Evolutionary conservation across 2,329 filamentous ascomycete species (phyloP), one percentile per base, ranked within the genome.

Genomic region (Rutstroemia sp.): DNA sequence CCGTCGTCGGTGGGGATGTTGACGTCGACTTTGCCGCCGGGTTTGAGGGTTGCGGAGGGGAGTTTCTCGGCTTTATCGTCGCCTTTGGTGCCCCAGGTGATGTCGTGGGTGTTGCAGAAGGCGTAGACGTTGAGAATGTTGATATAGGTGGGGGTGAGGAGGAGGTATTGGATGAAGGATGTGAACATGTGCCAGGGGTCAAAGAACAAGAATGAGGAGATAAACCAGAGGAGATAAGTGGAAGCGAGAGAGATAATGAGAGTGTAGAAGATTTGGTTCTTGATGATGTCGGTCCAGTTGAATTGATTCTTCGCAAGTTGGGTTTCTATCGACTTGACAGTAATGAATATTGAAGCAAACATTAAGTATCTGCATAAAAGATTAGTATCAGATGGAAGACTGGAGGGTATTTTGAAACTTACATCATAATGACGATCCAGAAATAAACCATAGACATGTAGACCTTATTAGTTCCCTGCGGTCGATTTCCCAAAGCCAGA

Each of bases 141-240:
- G 73, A 99, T 95, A 76, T 97, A 99, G 39, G 80, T 86, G 0
- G 94, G 94, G 38, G 99, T 79, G 23, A 99, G 83, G 48, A 92
- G 80, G 71, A 99, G 96, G 77, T 99, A 99, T 71, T 96, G 92
- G 0, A 79, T 82, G 0, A 89, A 85, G 0, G 87, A 92, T 12
- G 94, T 99, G 74, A 99, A 88, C 88, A 99, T 94, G 77, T 99
- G 94, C 94, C 94, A 99, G 0, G 94, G 94, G 65, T 99, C 95
- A 48, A 99, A 82, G 73, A 99, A 99, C 59, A 99, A 75, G 75
- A 99, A 90, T 21, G 88, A 94, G 86, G 95, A 96, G 74, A 96
- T 72, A 76, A 99, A 94, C 79, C 97, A 99, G 39, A 99, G 78
- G 0, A 94, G 95, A 41, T 96, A 75, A 0, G 94, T 99, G 2